Evolutionary conservation across 2,329 filamentous ascomycete genomes (phyloP).

Genomic region (Penicillium sp.): DNA sequence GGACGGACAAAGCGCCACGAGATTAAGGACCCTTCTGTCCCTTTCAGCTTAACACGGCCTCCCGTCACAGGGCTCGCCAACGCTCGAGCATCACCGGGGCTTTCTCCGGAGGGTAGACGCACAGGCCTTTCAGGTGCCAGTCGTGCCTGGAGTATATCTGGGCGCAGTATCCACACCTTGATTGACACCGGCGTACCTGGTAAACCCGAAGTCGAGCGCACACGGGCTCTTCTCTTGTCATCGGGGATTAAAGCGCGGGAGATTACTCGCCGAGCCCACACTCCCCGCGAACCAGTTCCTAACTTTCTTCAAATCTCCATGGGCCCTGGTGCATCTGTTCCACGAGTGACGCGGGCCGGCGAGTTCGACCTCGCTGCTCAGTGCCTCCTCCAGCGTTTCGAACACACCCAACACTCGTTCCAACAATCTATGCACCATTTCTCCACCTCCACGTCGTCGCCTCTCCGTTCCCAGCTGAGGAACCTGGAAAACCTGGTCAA

Average conservation of each 20-base stretch:
- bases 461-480: constrained; percentile 47
- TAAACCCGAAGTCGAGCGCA: constrained; percentile 75
- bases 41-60: constrained; percentile 37
- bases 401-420: constrained; percentile 47
- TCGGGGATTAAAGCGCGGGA: constrained; percentile 89
- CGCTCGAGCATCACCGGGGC: constrained; percentile 35
- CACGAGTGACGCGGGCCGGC: constrained; percentile 48
- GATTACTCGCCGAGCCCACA: constrained; percentile 66
- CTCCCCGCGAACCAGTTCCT: constrained; percentile 39
- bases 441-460: constrained; percentile 46
- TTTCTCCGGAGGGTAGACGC: constrained; percentile 32
- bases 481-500: constrained; percentile 49
- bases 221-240: constrained; percentile 72
- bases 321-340: constrained; percentile 34
- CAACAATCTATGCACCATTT: constrained; percentile 49
- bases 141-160: constrained; percentile 61
- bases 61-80: constrained; percentile 49
- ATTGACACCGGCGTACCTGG: constrained; percentile 48
- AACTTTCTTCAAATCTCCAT: constrained; percentile 36
- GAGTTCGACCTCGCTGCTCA: constrained; percentile 56
- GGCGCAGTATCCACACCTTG: constrained; percentile 44
- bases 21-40: constrained; percentile 31
- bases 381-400: constrained; percentile 51
- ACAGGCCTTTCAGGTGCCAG: constrained; percentile 41
- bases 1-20: constrained; percentile 25